phyloP scores from a whole-genome alignment of 1,284 basidiomycete species.

The Bondarzewia mesenterica region DNA sequence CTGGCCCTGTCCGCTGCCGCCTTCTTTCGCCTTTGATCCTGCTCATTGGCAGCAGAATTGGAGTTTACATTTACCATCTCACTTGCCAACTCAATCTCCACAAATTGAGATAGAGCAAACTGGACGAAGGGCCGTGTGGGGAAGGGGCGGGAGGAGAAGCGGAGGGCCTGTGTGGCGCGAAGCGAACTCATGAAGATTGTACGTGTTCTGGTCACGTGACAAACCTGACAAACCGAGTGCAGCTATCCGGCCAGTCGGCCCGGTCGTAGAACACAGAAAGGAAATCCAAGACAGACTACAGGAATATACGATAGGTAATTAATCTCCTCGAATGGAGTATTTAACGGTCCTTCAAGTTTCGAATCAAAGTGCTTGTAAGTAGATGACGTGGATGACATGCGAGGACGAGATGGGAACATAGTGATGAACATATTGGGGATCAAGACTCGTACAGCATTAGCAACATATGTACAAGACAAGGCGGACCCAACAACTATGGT shows the following conservation, averaged over 20 bases:
- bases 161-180: neutral
- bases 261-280: too few species aligned
- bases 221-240: neutral
- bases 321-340: too few species aligned
- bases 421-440: too few species aligned
- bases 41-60: constrained; percentile 12
- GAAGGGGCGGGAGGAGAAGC: neutral
- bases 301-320: too few species aligned
- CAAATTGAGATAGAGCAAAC: neutral
- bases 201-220: constrained; percentile 16
- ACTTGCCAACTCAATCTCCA: neutral
- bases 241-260: neutral
- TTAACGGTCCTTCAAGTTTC: too few species aligned
- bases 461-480: neutral
- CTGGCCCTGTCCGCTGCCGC: constrained; percentile 50
- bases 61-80: constrained; percentile 4
- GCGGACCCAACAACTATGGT: neutral
- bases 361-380: too few species aligned
- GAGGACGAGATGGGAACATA: too few species aligned
- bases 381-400: too few species aligned
- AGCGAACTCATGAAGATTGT: constrained; percentile 6
- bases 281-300: too few species aligned
- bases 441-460: too few species aligned
- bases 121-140: neutral
- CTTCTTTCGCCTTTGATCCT: constrained; percentile 36